phyloP scores from a whole-genome alignment of 768 basidiomycete genomes.

The Rhizopogon roseolus region DNA sequence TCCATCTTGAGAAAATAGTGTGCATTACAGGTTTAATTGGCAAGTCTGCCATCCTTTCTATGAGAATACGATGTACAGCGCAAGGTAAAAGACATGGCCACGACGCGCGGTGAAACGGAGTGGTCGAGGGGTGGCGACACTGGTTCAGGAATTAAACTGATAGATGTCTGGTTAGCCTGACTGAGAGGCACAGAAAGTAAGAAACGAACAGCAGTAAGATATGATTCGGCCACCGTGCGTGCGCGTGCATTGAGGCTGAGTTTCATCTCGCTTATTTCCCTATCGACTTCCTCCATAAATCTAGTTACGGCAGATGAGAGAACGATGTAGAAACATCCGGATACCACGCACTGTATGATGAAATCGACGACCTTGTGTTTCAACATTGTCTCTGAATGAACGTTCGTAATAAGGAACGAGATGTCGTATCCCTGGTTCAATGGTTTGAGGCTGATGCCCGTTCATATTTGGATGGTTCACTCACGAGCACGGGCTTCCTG shows the following conservation, averaged over 20 bases:
- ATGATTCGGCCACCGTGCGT: constrained; percentile 96
- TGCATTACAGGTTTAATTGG: background rate
- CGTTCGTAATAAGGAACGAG: constrained; percentile 96
- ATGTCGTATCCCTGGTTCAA: constrained; percentile 88
- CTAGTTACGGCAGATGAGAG: constrained; percentile 31
- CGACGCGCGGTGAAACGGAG: background rate
- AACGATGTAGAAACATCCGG: background rate
- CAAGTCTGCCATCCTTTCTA: background rate
- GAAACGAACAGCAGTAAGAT: constrained; percentile 76
- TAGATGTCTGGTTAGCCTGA: background rate
- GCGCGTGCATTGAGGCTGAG: constrained; percentile 93
- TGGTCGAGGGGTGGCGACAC: too few species aligned
- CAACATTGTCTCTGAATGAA: constrained; percentile 96
- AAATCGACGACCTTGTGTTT: constrained; percentile 99
- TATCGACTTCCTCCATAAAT: constrained; percentile 99
- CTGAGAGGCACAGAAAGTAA: background rate
- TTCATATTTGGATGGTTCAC: constrained; percentile 21
- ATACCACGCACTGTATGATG: constrained; percentile 82
- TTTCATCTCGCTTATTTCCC: constrained; percentile 99
- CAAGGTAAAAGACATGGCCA: background rate
- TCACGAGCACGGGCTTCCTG: constrained; percentile 85
- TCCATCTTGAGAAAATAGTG: background rate
- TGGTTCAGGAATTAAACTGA: constrained; percentile 22
- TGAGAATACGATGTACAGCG: too few species aligned
- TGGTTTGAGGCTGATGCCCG: constrained; percentile 5